Base-by-base conservation (phyloP, 2,329 filamentous ascomycete genomes). In the Neonectria coccinea region DNA sequence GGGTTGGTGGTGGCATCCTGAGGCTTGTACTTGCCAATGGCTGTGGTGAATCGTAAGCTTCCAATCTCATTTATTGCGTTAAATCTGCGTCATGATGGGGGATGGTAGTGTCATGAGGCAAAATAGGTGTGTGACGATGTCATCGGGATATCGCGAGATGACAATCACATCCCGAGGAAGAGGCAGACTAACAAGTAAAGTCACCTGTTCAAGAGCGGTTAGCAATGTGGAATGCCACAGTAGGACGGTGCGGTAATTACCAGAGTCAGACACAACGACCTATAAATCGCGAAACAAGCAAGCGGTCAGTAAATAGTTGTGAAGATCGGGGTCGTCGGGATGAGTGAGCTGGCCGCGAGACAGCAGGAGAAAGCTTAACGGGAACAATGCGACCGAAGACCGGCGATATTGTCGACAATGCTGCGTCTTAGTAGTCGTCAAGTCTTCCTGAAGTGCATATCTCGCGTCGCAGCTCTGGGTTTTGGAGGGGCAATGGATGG, bases 1-100 rank as follows among this genome's bases (percentile, higher is more conserved):
- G 96, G 96, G 90, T 99, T 99, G 86, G 96, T 99, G 82, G 96
- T 99, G 79, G 96, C 96, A 92, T 99, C 96, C 88, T 99, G 94
- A 72, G 96, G 96, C 90, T 97, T 97, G 91, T 99, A 99, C 88
- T 98, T 97, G 87, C 88, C 94, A 82, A 99, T 99, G 82, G 94
- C 94, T 89, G 84, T 81, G 64, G 14, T n/a, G 14, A 45, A 22
- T 54, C 20, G 71, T 78, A 18, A 78, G 76, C 67, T 67, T 70
- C 25, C 50, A 42, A 44, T 48, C 9, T 22, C 53, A 56, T 27
- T n/a, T 55, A 58, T 64, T 41, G 62, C 54, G 67, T 66, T 58
- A 70, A 65, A 22, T 58, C 55, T 56, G 62, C 27, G 62, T 53
- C 45, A 61, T 67, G 52, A 56, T 47, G 62, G 45, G 56, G 59